These are phyloP conservation scores for Colletotrichum nymphaeae DNA, from an alignment of 2,329 filamentous ascomycete genomes.

Conservation along the genomic window DNA sequence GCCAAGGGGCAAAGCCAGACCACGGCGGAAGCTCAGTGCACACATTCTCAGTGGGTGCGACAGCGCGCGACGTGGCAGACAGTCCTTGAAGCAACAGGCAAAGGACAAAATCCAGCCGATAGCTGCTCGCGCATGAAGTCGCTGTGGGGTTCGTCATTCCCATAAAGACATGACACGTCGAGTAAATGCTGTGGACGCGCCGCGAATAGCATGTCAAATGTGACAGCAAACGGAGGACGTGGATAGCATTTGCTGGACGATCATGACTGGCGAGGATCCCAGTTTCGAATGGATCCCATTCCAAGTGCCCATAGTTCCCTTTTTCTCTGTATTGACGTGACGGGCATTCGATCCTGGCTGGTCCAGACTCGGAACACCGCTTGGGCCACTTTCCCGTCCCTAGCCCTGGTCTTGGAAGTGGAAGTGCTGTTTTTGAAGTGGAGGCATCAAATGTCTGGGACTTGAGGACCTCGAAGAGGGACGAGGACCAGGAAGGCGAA, in stretches of 20 bases:
- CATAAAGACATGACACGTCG: conserved; percentile 4
- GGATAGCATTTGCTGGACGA: background rate
- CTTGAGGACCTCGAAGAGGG: conserved; percentile 6
- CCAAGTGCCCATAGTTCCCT: conserved; percentile 1
- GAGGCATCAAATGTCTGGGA: conserved; percentile 2
- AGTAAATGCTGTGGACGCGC: conserved; percentile 1
- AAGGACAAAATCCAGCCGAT: background rate
- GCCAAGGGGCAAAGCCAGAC: background rate
- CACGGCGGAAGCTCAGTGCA: background rate
- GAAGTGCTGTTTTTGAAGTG: conserved; percentile 1
- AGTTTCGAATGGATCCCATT: conserved; percentile 6
- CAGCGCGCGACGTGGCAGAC: conserved; percentile 22
- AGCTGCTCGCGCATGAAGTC: background rate
- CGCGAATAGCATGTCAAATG: conserved; percentile 15
- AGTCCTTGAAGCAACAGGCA: conserved; percentile 18
- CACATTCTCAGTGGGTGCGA: background rate
- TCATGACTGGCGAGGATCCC: background rate
- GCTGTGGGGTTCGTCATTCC: conserved; percentile 3
- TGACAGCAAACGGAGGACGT: conserved; percentile 1
- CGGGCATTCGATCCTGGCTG: conserved; percentile 12
- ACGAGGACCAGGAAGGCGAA: background rate
- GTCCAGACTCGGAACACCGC: background rate
- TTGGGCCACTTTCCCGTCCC: conserved; percentile 4
- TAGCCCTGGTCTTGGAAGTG: background rate
- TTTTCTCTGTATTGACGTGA: background rate